phyloP scores from a whole-genome alignment of 495 filamentous ascomycete genomes.

The Lasiosphaeris hirsuta region DNA sequence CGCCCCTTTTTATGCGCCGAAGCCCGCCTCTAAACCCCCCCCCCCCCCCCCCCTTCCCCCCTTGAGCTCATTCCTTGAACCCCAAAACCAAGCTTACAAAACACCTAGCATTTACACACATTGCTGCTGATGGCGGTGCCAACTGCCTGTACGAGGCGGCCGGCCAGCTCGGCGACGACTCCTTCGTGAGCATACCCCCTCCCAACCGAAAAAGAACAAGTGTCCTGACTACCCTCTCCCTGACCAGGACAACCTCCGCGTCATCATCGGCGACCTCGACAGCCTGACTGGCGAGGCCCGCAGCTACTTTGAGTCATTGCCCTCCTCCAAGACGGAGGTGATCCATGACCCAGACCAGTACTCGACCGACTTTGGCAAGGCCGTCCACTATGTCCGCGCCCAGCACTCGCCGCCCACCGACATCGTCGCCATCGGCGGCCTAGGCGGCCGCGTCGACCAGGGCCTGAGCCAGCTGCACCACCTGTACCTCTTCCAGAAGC shows the following conservation, averaged over 20 bases:
- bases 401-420: conserved; percentile 27
- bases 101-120: conserved; percentile 48
- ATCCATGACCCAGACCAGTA: conserved; percentile 72
- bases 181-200: conserved; percentile 17
- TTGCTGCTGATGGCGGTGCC: conserved; percentile 90
- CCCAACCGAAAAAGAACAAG: neutral
- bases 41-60: no score
- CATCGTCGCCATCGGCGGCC: conserved; percentile 73
- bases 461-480: conserved; percentile 84
- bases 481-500: conserved; percentile 57
- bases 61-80: neutral
- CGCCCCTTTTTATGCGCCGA: no score
- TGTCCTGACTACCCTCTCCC: neutral
- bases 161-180: conserved; percentile 13
- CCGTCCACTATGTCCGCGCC: conserved; percentile 49
- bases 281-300: conserved; percentile 60
- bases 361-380: conserved; percentile 69
- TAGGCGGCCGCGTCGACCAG: conserved; percentile 89
- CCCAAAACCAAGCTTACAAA: conserved; percentile 11
- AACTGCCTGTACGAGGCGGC: conserved; percentile 69
- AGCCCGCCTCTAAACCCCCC: no score
- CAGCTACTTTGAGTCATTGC: conserved; percentile 53
- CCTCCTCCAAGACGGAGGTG: conserved; percentile 42
- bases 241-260: conserved; percentile 52
- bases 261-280: conserved; percentile 87